phyloP scores from a whole-genome alignment of 495 filamentous ascomycete genomes.

The Annulohypoxylon nitens region DNA sequence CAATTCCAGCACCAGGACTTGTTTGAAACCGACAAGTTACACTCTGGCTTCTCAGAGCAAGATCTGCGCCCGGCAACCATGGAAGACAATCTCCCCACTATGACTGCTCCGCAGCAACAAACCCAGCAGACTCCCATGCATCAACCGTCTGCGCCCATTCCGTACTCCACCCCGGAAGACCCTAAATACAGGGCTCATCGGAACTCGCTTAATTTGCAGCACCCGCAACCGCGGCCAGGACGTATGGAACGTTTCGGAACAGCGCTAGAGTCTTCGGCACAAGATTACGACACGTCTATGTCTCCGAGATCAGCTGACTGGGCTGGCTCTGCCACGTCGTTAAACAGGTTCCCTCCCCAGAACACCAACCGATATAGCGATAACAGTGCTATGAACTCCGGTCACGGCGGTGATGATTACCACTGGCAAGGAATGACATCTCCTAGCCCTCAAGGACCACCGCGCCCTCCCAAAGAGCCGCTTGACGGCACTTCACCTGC shows the following conservation, averaged over 20 bases:
- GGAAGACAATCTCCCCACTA: conserved; percentile 26
- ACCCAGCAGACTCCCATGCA: conserved; percentile 43
- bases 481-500: conserved; percentile 51
- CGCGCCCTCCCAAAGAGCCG: conserved; percentile 68
- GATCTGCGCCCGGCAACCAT: conserved; percentile 49
- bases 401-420: conserved; percentile 53
- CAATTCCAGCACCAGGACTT: conserved; percentile 73
- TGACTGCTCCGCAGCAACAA: conserved; percentile 32
- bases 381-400: conserved; percentile 51
- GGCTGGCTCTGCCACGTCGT: conserved; percentile 71
- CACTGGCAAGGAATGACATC: conserved; percentile 58
- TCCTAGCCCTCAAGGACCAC: conserved; percentile 55
- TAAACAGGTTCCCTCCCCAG: conserved; percentile 57
- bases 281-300: conserved; percentile 73
- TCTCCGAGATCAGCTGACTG: conserved; percentile 81
- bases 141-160: conserved; percentile 49
- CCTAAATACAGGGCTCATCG: conserved; percentile 93
- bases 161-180: conserved; percentile 74
- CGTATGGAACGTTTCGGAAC: conserved; percentile 85
- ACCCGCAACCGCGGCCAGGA: conserved; percentile 89
- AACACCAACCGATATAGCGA: conserved; percentile 61
- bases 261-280: conserved; percentile 82
- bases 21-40: conserved; percentile 78
- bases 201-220: conserved; percentile 87
- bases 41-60: conserved; percentile 72